Evolutionary conservation across 768 basidiomycete genomes (phyloP), one percentile per base, ranked within the genome.

Genomic region (Sarcodon aspratus): DNA sequence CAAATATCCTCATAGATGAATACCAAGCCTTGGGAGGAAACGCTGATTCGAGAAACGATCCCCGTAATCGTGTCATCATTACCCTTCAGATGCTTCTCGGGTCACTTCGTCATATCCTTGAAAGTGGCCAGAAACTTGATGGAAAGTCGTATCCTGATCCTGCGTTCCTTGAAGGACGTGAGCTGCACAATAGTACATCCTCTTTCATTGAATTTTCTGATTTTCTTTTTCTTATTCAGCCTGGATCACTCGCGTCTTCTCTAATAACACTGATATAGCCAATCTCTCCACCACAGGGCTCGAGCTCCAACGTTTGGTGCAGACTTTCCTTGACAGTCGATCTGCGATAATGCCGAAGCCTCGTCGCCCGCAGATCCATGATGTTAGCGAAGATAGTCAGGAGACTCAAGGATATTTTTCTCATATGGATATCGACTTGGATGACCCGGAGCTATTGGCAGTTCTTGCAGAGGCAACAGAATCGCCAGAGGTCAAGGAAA

Each of bases 341-440:
- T 58, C 64, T 10, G 61, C 53, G 10, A 71, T 72, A 32, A 55
- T 84, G 27, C 79, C 78, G 9, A 56, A 48, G 42, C 63, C 63
- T 15, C 72, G 69, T 0, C 60, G 64, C 31, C 70, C 63, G 1
- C 52, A 42, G 0, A 46, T 43, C 1, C 64, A 63, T 6, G 50
- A 59, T 4, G 52, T 61, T 11, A n/a, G 53, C 49, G 60, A 59
- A 13, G 75, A 75, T 35, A 73, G 72, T 40, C 76, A 78, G 56
- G 88, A 90, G 52, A 89, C 83, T 53, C 87, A 93, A 57, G 86
- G 90, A 49, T 79, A 83, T 47, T 91, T 79, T 53, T 78, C 73
- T 12, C 66, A 68, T 40, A 57, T 82, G 36, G 74, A 78, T 51
- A 64, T 82, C 44, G 78, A 83, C 48, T 68, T 80, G 18, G 66